A percentile compares a stretch with the other conserved stretches of the same genome.
Conservation (phyloP, 208 protist genomes). For the Herpetomonas muscarum region DNA sequence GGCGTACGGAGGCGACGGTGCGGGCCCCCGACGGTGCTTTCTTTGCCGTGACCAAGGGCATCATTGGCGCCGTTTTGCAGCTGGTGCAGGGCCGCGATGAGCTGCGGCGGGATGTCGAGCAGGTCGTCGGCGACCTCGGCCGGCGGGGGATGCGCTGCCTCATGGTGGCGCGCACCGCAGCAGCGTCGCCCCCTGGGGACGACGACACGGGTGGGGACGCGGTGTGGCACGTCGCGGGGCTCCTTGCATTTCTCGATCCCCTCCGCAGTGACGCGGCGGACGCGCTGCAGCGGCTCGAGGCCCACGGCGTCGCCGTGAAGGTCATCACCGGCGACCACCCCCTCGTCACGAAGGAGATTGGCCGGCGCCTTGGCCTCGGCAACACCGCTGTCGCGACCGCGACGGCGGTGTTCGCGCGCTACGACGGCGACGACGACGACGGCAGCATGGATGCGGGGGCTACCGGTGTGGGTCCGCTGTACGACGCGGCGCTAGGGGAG, state of each 20-base stretch:
- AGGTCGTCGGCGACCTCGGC: slow-evolving; percentile 31
- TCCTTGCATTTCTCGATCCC: slow-evolving; percentile 87
- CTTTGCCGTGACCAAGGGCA: slow-evolving; percentile 71
- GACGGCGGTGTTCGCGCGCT: background rate
- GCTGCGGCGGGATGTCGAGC: slow-evolving; percentile 22
- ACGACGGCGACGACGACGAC: background rate
- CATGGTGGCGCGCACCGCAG: slow-evolving; percentile 23
- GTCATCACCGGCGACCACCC: slow-evolving; percentile 88
- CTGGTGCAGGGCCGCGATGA: slow-evolving; percentile 26
- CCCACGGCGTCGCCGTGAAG: slow-evolving; percentile 81
- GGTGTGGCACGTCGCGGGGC: slow-evolving; percentile 58
- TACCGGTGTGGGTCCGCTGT: slow-evolving; percentile 5
- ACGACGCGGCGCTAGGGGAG: slow-evolving; percentile 18
- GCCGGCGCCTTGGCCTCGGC: slow-evolving; percentile 74
- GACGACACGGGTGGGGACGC: slow-evolving; percentile 18
- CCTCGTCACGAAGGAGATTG: slow-evolving; percentile 86
- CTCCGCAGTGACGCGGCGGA: slow-evolving; percentile 41
- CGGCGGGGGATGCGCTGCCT: slow-evolving; percentile 48
- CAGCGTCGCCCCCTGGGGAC: background rate
- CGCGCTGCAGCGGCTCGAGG: slow-evolving; percentile 33
- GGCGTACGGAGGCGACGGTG: slow-evolving; percentile 48
- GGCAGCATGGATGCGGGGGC: background rate
- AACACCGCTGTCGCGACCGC: slow-evolving; percentile 39
- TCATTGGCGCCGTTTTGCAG: slow-evolving; percentile 47
- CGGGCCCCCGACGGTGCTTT: slow-evolving; percentile 35